Evolutionary conservation across 371 early-diverging fungal species (phyloP), one percentile per base, ranked within the genome.

Genomic region (Mucor plumbeus): DNA sequence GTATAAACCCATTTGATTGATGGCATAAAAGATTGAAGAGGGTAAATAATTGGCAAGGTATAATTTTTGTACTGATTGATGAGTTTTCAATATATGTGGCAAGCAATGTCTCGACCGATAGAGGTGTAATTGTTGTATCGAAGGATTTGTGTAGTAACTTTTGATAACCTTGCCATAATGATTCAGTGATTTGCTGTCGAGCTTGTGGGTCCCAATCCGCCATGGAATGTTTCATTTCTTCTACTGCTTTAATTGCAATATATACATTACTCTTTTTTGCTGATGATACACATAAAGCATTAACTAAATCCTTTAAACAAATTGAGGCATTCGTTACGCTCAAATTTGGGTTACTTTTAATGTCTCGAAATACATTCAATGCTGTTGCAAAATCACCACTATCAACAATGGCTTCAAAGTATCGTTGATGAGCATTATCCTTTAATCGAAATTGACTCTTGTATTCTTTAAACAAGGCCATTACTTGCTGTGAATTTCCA

Each of bases 361-460:
- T 48, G 21, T 66, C 63, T 44, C 59, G 36, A 54, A 63, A 48
- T 1, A 38, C 34, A 14, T 53, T 14, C 9, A 34, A 17, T 3
- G 71, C 67, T 11, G 59, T 38, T n/a, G 43, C 6, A 33, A 65
- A 36, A 40, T 70, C 65, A 31, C 61, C 63, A n/a, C 65, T 50
- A 36, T 73, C 41, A n/a, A 77, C n/a, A 5, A 68, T 33, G 1
- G 77, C 71, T 31, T 54, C 55, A n/a, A 80, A 64, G 41, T 75
- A 69, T 4, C 54, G 70, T 14, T 17, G 54, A 65, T 70, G 68
- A 1, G 40, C 19, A 5, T 10, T 39, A 10, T 26, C 26, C 17
- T 64, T 59, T 15, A 67, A 40, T 38, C 34, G 38, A 39, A 60
- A 61, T 11, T 53, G 59, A 40, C 8, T 21, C 38, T 48, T 64